Percentiles rank a stretch among this genome's conserved stretches.
phyloP scores from a whole-genome alignment of 257 asterid genomes.

The Oldenlandia corymbosa region DNA sequence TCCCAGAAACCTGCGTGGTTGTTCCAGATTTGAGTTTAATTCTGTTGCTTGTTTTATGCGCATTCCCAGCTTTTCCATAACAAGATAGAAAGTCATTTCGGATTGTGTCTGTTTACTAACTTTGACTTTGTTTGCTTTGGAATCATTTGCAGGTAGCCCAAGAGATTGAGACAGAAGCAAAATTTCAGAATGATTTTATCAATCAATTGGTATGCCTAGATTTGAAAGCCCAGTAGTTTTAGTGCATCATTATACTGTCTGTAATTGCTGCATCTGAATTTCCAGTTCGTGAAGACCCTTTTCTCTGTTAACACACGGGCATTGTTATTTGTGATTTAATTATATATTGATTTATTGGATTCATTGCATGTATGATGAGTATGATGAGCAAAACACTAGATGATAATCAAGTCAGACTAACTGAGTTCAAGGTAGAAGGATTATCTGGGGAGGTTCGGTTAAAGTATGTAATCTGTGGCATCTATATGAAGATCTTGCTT shows the following conservation, averaged over 20 bases:
- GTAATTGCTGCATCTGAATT: not conserved
- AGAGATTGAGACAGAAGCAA: constrained; percentile 80
- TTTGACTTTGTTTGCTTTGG: constrained; percentile 1
- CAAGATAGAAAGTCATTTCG: not conserved
- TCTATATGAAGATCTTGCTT: not conserved
- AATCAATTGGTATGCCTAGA: constrained; percentile 70
- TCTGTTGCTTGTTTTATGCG: not conserved
- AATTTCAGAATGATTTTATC: constrained; percentile 79
- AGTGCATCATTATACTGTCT: not conserved
- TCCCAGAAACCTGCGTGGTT: not conserved
- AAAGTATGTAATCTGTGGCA: not conserved
- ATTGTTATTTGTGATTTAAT: not conserved
- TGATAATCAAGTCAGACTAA: not conserved
- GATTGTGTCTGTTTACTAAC: constrained; percentile 3
- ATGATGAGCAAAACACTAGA: not conserved
- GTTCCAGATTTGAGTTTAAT: not conserved
- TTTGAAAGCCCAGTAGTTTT: constrained; percentile 8
- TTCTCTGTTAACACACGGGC: not conserved
- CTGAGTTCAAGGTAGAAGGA: not conserved
- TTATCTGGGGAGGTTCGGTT: not conserved
- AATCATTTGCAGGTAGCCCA: constrained; percentile 71
- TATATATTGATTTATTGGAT: not conserved
- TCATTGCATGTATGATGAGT: not conserved
- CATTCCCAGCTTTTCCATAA: not conserved
- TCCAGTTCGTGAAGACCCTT: not conserved